Evolutionary conservation across 805 yeast species (phyloP).

Genomic region (Candida verbasci): DNA sequence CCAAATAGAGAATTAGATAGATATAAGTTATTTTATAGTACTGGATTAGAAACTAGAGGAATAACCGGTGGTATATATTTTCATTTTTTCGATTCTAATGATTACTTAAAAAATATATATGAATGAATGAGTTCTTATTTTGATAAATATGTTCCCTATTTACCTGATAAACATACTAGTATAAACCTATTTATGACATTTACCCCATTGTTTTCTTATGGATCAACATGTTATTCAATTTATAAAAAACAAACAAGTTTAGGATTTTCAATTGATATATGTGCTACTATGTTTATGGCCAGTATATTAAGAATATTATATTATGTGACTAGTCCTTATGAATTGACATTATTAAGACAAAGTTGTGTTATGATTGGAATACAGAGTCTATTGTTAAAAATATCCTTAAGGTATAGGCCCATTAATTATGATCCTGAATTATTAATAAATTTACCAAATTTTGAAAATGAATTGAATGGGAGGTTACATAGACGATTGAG

Average conservation of each 20-base stretch:
- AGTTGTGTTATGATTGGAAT: conserved; percentile 81
- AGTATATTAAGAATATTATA: conserved; percentile 70
- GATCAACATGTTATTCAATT: conserved; percentile 73
- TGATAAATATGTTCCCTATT: conserved; percentile 9
- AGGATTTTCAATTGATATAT: conserved; percentile 89
- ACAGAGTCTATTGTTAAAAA: conserved; percentile 60
- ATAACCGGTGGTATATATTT: no score
- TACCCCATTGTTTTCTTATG: conserved; percentile 85
- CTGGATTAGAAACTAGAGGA: no score
- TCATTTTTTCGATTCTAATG: no score
- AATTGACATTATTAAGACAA: conserved; percentile 72
- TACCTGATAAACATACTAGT: conserved; percentile 37
- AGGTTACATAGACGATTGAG: conserved; percentile 17
- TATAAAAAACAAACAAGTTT: conserved; percentile 57
- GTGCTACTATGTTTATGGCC: conserved; percentile 85
- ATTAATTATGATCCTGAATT: conserved; percentile 29
- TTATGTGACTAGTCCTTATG: conserved; percentile 77
- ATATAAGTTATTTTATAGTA: no score
- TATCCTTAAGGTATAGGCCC: conserved; percentile 57
- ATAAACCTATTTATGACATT: conserved; percentile 66
- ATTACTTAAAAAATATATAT: no score
- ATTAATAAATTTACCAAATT: conserved; percentile 23
- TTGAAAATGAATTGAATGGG: conserved; percentile 23
- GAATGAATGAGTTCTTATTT: no score
- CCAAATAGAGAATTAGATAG: no score